Evolutionary conservation across 495 filamentous ascomycete species (phyloP).

Genomic region (Xylaria nigripes): DNA sequence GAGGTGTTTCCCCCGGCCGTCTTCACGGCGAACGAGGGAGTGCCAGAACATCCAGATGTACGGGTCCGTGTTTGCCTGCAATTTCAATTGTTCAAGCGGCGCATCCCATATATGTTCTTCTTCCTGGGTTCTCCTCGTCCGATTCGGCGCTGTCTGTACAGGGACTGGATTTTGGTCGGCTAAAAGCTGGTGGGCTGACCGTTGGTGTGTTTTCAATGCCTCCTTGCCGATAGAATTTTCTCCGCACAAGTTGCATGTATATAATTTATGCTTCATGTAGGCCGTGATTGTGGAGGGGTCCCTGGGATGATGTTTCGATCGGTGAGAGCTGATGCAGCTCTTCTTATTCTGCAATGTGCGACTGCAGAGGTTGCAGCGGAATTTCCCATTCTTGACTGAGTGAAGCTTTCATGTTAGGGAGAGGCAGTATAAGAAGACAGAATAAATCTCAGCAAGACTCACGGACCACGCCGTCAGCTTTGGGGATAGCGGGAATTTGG

Average conservation of each 20-base stretch:
- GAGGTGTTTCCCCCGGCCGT: not conserved
- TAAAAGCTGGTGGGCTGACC: not conserved
- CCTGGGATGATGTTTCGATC: not conserved
- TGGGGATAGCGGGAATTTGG: not conserved
- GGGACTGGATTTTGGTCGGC: not conserved
- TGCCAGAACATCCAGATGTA: not conserved
- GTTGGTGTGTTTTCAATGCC: not conserved
- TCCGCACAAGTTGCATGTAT: not conserved
- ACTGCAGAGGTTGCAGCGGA: not conserved
- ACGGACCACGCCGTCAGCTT: not conserved
- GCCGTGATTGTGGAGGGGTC: not conserved
- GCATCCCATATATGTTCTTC: not conserved
- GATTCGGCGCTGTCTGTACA: not conserved
- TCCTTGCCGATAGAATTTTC: not conserved
- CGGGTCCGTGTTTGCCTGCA: not conserved
- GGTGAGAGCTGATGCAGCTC: not conserved
- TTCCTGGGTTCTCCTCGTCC: not conserved
- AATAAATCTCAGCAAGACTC: not conserved
- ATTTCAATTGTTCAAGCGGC: not conserved
- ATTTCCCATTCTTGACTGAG: not conserved
- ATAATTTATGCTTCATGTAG: not conserved
- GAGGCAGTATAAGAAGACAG: not conserved
- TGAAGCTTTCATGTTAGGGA: not conserved
- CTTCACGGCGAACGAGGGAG: not conserved
- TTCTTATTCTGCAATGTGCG: not conserved